phyloP scores from a whole-genome alignment of 352 stramenopile genomes.

The Phytophthora gonapodyides region DNA sequence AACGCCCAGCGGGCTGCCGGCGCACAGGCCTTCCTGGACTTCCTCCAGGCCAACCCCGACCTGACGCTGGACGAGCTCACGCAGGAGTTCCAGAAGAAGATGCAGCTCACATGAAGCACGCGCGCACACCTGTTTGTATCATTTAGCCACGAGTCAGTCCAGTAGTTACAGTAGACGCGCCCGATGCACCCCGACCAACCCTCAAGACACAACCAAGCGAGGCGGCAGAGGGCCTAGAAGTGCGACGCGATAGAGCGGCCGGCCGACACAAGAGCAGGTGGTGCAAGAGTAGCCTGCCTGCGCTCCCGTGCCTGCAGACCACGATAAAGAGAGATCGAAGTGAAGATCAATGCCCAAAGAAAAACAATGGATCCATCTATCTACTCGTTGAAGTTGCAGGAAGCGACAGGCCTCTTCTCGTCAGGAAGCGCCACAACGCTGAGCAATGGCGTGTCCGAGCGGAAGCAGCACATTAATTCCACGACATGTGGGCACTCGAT shows the following conservation, averaged over 20 bases:
- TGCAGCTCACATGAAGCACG: constrained; percentile 59
- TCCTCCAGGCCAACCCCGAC: constrained; percentile 72
- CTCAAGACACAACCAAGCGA: constrained; percentile 22
- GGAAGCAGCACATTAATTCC: constrained; percentile 39
- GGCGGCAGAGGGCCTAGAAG: constrained; percentile 27
- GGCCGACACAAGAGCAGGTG: constrained; percentile 11
- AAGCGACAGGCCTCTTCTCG: constrained; percentile 1
- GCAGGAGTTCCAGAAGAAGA: constrained; percentile 73
- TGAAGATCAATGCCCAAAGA: constrained; percentile 27
- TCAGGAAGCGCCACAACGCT: constrained; percentile 11
- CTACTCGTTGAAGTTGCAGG: constrained; percentile 25
- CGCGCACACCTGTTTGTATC: constrained; percentile 39
- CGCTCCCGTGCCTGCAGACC: constrained; percentile 9
- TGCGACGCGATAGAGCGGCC: constrained; percentile 16
- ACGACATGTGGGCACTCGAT: constrained; percentile 29
- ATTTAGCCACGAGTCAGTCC: constrained; percentile 35
- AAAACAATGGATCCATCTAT: constrained; percentile 19
- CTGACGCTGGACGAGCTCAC: constrained; percentile 71
- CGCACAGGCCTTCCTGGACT: constrained; percentile 75
- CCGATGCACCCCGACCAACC: constrained; percentile 17
- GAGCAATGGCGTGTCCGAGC: constrained; percentile 38
- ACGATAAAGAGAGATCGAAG: constrained; percentile 33
- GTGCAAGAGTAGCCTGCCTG: constrained; percentile 25
- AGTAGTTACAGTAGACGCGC: constrained; percentile 41
- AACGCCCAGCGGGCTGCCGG: constrained; percentile 39